Conservation (phyloP, 1,284 basidiomycete species). For the Fomitopsis betulina region DNA sequence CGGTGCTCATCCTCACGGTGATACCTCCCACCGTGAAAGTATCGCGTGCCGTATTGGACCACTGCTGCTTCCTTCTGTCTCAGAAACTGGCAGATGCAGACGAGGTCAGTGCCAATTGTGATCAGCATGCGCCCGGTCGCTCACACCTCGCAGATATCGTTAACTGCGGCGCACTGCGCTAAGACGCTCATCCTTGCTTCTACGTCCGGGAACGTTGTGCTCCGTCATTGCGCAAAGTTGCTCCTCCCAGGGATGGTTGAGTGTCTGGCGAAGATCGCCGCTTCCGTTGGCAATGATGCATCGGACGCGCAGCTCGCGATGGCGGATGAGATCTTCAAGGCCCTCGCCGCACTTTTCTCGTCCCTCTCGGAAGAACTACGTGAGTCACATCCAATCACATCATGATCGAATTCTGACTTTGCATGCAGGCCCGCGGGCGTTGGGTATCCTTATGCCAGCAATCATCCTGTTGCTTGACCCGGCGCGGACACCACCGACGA, state of each 20-base stretch:
- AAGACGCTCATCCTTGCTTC: conserved; percentile 75
- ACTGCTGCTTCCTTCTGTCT: conserved; percentile 79
- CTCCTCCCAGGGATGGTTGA: conserved; percentile 80
- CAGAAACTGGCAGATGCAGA: conserved; percentile 66
- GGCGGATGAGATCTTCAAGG: conserved; percentile 78
- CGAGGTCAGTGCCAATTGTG: conserved; percentile 46
- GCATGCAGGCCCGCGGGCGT: conserved; percentile 55
- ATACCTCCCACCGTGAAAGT: conserved; percentile 67
- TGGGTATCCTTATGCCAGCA: conserved; percentile 79
- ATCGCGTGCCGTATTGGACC: conserved; percentile 77
- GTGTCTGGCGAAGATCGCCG: conserved; percentile 69
- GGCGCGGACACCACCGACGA: conserved; percentile 37
- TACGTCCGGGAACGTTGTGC: conserved; percentile 54
- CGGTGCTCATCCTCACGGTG: conserved; percentile 83
- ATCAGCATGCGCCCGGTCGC: not conserved
- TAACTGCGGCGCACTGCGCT: conserved; percentile 88
- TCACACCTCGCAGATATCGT: conserved; percentile 46
- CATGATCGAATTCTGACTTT: not conserved
- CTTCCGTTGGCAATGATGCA: conserved; percentile 48
- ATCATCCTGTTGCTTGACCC: conserved; percentile 72
- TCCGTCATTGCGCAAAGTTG: conserved; percentile 70
- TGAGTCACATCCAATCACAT: conserved; percentile 34
- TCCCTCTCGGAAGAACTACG: conserved; percentile 59
- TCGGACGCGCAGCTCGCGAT: conserved; percentile 56
- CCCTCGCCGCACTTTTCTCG: conserved; percentile 64